These are phyloP conservation scores for Lasiosphaeria miniovina DNA, from an alignment of 495 filamentous ascomycete genomes.

Conservation along the genomic window DNA sequence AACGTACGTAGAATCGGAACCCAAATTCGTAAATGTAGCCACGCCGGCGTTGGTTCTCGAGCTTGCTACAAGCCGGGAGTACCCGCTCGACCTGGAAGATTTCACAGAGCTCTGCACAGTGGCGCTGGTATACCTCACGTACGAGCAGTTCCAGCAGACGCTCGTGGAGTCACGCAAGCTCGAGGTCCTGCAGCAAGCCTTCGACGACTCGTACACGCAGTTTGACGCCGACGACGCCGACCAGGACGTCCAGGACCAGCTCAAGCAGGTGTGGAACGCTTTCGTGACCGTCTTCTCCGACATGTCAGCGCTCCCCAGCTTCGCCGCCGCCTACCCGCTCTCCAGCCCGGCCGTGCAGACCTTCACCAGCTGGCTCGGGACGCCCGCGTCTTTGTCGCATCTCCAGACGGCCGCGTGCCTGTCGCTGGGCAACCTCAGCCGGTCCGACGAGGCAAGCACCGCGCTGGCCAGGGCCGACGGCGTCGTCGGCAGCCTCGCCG, in stretches of 20 bases:
- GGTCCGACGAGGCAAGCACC: conserved; percentile 62
- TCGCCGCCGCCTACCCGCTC: conserved; percentile 38
- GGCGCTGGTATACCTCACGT: conserved; percentile 41
- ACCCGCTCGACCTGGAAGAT: conserved; percentile 31
- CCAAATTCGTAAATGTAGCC: conserved; percentile 29
- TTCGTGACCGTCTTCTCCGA: conserved; percentile 61
- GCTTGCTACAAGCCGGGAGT: conserved; percentile 23
- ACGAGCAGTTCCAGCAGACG: conserved; percentile 41
- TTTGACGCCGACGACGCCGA: conserved; percentile 29
- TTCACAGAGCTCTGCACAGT: conserved; percentile 35
- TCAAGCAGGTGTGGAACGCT: conserved; percentile 53
- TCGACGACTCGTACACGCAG: conserved; percentile 29
- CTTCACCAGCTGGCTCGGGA: conserved; percentile 48
- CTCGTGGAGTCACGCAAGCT: conserved; percentile 39
- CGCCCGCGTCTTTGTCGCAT: conserved; percentile 28
- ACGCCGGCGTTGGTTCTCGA: conserved; percentile 35
- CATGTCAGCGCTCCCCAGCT: conserved; percentile 56
- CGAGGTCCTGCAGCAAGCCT: conserved; percentile 30
- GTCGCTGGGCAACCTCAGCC: conserved; percentile 72
- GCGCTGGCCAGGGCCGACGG: conserved; percentile 48
- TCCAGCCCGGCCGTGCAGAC: conserved; percentile 43
- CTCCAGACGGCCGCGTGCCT: conserved; percentile 73
- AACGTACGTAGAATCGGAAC: conserved; percentile 31
- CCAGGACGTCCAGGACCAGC: conserved; percentile 48
- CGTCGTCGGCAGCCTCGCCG: conserved; percentile 55